phyloP scores from a whole-genome alignment of 192 early-diverging fungal species.

The Dispira simplex region DNA sequence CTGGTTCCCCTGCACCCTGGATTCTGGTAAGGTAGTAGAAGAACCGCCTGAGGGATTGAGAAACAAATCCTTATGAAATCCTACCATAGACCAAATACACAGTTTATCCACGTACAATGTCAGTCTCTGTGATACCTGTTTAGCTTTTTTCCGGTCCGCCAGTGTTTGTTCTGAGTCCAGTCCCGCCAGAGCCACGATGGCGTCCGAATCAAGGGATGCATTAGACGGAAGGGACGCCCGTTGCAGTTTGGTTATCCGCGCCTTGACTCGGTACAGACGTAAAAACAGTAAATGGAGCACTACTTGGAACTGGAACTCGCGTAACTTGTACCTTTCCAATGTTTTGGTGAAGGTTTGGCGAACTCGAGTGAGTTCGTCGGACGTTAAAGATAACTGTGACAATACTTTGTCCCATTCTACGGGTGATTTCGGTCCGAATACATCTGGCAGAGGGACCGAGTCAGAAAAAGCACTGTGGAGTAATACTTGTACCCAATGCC shows the following conservation, averaged over 20 bases:
- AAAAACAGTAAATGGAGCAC: constrained; percentile 5
- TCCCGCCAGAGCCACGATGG: background rate
- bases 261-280: constrained; percentile 4
- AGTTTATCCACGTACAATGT: constrained; percentile 6
- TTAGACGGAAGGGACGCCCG: background rate
- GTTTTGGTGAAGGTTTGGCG: too few species aligned
- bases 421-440: too few species aligned
- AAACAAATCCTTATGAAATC: constrained; percentile 5
- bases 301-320: constrained; percentile 7
- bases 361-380: too few species aligned
- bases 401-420: too few species aligned
- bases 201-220: background rate
- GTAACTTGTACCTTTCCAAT: constrained; percentile 1
- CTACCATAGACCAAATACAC: constrained; percentile 12
- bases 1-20: background rate
- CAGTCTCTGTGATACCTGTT: background rate
- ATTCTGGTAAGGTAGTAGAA: background rate
- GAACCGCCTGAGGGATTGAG: background rate
- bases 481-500: too few species aligned
- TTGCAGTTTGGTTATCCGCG: too few species aligned
- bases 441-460: too few species aligned
- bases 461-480: too few species aligned
- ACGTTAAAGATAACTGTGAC: too few species aligned
- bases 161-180: background rate
- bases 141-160: background rate